Evolutionary conservation across 2,329 filamentous ascomycete genomes (phyloP).

Genomic region (Cyclaneusma minus): DNA sequence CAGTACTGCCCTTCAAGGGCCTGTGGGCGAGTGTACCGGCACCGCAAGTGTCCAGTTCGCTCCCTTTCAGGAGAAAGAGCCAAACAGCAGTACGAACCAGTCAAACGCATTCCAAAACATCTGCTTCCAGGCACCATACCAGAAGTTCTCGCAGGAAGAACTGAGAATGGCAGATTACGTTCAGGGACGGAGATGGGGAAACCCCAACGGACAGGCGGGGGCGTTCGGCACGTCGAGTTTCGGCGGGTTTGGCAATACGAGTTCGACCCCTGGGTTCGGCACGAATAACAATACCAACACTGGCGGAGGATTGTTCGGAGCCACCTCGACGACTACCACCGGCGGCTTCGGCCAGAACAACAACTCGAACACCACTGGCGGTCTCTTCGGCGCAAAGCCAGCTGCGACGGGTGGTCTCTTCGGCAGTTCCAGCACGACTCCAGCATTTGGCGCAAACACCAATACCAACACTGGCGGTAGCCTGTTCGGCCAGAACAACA

Average conservation of each 20-base stretch:
- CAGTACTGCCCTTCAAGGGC: slow-evolving; percentile 27
- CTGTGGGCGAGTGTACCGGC: slow-evolving; percentile 45
- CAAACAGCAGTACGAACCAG: slow-evolving; percentile 32
- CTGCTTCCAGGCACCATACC: slow-evolving; percentile 63
- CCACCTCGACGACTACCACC: slow-evolving; percentile 8
- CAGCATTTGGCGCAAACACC: slow-evolving; percentile 9
- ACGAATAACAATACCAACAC: slow-evolving; percentile 22
- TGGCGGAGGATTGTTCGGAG: slow-evolving; percentile 22
- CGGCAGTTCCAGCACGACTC: not conserved
- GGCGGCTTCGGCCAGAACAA: slow-evolving; percentile 9
- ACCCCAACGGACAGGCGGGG: slow-evolving; percentile 63
- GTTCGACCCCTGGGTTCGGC: slow-evolving; percentile 11
- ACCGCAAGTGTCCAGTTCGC: slow-evolving; percentile 56
- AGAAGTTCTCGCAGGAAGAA: slow-evolving; percentile 83
- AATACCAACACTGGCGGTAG: slow-evolving; percentile 18
- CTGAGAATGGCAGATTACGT: slow-evolving; percentile 74
- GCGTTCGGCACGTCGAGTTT: slow-evolving; percentile 61
- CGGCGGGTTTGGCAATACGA: slow-evolving; percentile 27
- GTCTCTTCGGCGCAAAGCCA: slow-evolving; percentile 25
- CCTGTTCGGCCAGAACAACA: slow-evolving; percentile 23
- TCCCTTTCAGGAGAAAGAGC: slow-evolving; percentile 59
- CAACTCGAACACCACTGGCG: slow-evolving; percentile 15
- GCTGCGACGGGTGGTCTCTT: slow-evolving; percentile 5
- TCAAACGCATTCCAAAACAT: slow-evolving; percentile 64
- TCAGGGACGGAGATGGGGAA: slow-evolving; percentile 72